Evolutionary conservation across 345 rosid genomes (phyloP), one percentile per base, ranked within the genome.

Genomic region (Murraya koenigii): DNA sequence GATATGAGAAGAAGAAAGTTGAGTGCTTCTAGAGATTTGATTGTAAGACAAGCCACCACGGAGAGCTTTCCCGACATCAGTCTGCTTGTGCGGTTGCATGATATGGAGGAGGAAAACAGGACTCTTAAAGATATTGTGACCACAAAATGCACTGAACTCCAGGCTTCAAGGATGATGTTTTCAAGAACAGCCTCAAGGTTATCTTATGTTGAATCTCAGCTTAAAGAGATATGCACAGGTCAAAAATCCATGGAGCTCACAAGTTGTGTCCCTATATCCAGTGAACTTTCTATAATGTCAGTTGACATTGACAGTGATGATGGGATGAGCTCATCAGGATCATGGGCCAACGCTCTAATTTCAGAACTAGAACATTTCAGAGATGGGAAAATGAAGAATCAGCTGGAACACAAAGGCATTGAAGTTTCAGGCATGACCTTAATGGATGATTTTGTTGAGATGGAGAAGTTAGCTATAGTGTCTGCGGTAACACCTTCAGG

Each of bases 381-480:
- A 44, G 87, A 72, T 9, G 82, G 71, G 67, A 88, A 83, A 77
- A 55, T 75, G 66, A 81, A 14, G 80, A 75, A 68, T 79, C 79
- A 77, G 69, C 64, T 66, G 14, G 85, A 78, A 49, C 25, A 56
- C 69, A 82, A 82, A 49, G 81, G 74, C 66, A 78, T 74, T 55
- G 71, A 62, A 72, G 77, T 71, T 84, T 79, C 88, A 30, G 96
- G 88, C 80, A 88, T 90, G 83, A 84, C 83, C 81, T 76, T 91
- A 64, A 91, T 93, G 94, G 89, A 88, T 65, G 95, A 94, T 79
- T 88, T 90, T 78, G 87, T 79, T 9, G 98, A 91, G 87, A 89
- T 91, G 94, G 98, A 96, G 84, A 91, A 86, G 78, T 78, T 94
- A 76, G 97, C 97, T 35, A 81, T 94, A 63, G 92, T 95, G 66